Conservation (phyloP, 768 basidiomycete genomes). For the Candolleomyces efflorescens region DNA sequence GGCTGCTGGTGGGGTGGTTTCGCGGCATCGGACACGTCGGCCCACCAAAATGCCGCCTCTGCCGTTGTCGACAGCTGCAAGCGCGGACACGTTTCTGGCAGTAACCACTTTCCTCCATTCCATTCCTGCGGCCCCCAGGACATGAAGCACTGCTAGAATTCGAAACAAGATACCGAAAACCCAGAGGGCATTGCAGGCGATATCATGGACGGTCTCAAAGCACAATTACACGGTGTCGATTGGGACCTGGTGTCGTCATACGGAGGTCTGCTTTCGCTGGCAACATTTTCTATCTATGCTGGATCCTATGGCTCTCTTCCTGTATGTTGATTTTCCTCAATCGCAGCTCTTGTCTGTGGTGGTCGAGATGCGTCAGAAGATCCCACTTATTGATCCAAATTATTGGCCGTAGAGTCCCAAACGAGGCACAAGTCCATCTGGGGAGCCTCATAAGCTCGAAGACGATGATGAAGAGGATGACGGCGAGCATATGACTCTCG, state of each 20-base stretch:
- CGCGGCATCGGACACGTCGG: neutral
- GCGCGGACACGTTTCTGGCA: neutral
- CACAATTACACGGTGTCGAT: slow-evolving; percentile 25
- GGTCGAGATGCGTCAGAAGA: too few relatives aligned
- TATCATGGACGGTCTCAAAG: slow-evolving; percentile 2
- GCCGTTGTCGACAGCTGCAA: neutral
- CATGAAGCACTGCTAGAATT: slow-evolving; percentile 2
- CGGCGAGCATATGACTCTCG: slow-evolving; percentile 56
- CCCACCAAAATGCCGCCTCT: neutral
- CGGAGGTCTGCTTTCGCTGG: slow-evolving; percentile 61
- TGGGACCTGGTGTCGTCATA: slow-evolving; percentile 67
- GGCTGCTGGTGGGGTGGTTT: too few relatives aligned
- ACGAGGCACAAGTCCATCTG: slow-evolving; percentile 6
- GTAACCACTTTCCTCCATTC: neutral
- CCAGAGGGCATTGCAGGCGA: neutral
- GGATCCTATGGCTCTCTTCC: slow-evolving; percentile 68
- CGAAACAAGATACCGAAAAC: too few relatives aligned
- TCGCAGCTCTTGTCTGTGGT: neutral
- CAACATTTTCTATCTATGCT: slow-evolving; percentile 61
- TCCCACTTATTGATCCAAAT: neutral
- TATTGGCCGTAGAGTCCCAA: slow-evolving; percentile 20
- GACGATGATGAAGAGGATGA: slow-evolving; percentile 54
- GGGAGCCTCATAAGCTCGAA: slow-evolving; percentile 11
- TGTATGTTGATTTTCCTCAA: slow-evolving; percentile 34
- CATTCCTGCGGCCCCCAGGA: neutral